Evolutionary conservation across 306 rosid genomes (phyloP), one percentile per base, ranked within the genome.

Genomic region (Delonix regia): DNA sequence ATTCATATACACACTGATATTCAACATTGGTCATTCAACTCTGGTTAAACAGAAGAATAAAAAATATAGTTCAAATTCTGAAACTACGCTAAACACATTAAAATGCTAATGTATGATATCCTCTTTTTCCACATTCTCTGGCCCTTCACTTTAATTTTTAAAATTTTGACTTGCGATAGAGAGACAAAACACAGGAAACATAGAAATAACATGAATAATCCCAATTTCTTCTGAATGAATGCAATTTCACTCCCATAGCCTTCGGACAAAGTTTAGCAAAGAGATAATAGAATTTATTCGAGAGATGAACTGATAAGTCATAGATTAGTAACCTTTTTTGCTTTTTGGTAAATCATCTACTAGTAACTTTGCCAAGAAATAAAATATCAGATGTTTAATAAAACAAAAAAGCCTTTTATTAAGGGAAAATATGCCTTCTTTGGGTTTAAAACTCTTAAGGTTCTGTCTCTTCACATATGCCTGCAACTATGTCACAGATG

Each of bases 1-100:
- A 55, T 55, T 78, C 48, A 41, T 16, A 77, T 44, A 62, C 16
- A 76, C 64, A 51, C 10, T 53, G 49, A 45, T 11, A 72, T n/a
- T 8, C 24, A 15, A 49, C 21, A 7, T 64, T 51, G 51, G 53
- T 51, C 22, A 34, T 64, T 38, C 6, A 22, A 64, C 39, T 6
- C 28, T 12, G 4, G 13, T 60, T 16, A 57, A 11, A 11, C 42
- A 57, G 14, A 25, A 47, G 39, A n/a, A 34, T n/a, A n/a, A n/a
- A n/a, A 69, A 30, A 42, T 41, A n/a, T 5, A n/a, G 49, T 28
- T 56, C 69, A 68, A 4, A 52, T 34, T 22, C 63, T 56, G 48
- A 18, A 33, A 14, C 38, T 7, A 27, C 8, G 16, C 15, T 12
- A 39, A 27, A 16, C 25, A 56, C 62, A 55, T 55, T 22, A 15